Conservation (phyloP, 768 basidiomycete species). For the Leccinum aurantiacum region DNA sequence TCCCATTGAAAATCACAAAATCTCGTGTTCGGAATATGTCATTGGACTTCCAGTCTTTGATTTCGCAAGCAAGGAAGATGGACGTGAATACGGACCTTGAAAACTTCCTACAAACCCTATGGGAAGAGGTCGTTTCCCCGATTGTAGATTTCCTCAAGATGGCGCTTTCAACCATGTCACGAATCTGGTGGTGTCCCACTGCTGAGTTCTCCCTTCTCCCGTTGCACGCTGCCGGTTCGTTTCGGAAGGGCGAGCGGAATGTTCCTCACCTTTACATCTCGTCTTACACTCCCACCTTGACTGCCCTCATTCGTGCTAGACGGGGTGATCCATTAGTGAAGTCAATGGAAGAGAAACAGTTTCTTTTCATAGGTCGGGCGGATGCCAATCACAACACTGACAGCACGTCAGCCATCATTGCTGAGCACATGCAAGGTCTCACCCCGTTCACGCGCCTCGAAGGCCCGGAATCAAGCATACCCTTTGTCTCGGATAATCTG, state of each 20-base stretch:
- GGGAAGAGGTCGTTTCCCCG: background rate
- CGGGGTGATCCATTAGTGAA: too few species aligned
- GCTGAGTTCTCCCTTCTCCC: background rate
- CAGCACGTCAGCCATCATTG: too few species aligned
- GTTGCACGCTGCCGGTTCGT: background rate
- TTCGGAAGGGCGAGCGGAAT: background rate
- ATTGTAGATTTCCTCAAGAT: background rate
- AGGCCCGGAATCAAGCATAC: too few species aligned
- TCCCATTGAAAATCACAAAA: background rate
- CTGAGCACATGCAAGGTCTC: too few species aligned
- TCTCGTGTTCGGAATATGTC: background rate
- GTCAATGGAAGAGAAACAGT: too few species aligned
- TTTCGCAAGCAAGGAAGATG: background rate
- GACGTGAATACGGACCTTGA: background rate
- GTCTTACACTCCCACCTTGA: background rate
- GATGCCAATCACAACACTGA: too few species aligned
- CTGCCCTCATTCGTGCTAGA: background rate
- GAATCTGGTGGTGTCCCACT: background rate
- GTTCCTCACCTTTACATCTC: background rate
- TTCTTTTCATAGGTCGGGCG: too few species aligned
- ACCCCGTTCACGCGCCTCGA: too few species aligned
- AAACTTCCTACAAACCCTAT: background rate
- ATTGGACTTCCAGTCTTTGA: background rate
- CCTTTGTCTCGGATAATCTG: too few species aligned
- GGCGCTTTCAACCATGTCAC: background rate